These are phyloP conservation scores for Echinosophora koreensis DNA, from an alignment of 306 rosid species.

Conservation along the genomic window DNA sequence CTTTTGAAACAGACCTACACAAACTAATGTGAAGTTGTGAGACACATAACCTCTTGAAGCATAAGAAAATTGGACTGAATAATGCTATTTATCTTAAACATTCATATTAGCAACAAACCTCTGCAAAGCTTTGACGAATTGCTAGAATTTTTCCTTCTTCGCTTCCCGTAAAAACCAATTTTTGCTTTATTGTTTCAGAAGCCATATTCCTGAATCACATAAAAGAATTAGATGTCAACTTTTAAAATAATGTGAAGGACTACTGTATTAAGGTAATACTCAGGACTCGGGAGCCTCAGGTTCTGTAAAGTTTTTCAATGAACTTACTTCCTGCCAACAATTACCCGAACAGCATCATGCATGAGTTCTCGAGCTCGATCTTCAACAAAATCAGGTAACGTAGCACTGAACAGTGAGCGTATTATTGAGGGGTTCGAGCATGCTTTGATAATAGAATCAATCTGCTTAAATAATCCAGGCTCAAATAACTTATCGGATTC, in stretches of 20 bases:
- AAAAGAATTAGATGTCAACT: constrained; percentile 38
- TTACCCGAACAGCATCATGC: constrained; percentile 97
- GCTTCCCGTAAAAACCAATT: constrained; percentile 86
- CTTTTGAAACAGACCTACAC: constrained; percentile 29
- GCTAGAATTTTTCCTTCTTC: constrained; percentile 95
- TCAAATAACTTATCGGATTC: constrained; percentile 99
- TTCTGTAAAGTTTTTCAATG: constrained; percentile 29
- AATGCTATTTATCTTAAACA: constrained; percentile 23
- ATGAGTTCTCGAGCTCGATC: constrained; percentile 90
- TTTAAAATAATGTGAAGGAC: constrained; percentile 17
- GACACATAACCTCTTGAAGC: constrained; percentile 28
- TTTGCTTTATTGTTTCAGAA: constrained; percentile 85
- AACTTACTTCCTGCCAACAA: constrained; percentile 95
- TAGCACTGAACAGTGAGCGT: constrained; percentile 93
- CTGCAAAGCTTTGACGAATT: constrained; percentile 90
- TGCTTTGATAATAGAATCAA: constrained; percentile 83
- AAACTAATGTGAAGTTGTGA: neutral
- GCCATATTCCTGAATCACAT: constrained; percentile 83
- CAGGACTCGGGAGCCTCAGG: constrained; percentile 8
- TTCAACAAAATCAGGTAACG: constrained; percentile 93
- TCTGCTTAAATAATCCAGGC: constrained; percentile 82
- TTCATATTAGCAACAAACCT: constrained; percentile 61
- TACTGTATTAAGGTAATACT: constrained; percentile 27
- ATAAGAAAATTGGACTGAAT: constrained; percentile 10
- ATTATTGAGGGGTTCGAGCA: constrained; percentile 90